Conservation (phyloP, 1,284 basidiomycete species). For the Waitea zeae region DNA sequence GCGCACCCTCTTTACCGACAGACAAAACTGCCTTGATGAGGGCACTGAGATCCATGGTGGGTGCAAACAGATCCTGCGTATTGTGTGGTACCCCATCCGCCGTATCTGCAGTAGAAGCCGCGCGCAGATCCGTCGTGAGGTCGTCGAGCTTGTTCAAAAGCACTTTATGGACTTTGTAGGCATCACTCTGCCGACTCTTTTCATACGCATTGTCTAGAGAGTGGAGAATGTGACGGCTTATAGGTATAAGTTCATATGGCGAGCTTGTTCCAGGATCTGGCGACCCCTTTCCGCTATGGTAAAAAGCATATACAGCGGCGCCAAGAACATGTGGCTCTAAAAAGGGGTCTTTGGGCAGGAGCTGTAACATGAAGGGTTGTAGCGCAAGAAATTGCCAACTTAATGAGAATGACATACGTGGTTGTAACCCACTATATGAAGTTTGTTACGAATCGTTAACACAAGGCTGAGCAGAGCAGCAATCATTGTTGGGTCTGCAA, state of each 20-base stretch:
- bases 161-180: slow-evolving; percentile 43
- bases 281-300: slow-evolving; percentile 9
- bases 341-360: slow-evolving; percentile 61
- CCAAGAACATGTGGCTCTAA: slow-evolving; percentile 40
- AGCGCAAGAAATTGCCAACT: neutral
- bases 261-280: slow-evolving; percentile 4
- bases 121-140: slow-evolving; percentile 18
- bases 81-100: neutral
- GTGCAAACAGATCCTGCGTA: slow-evolving; percentile 14
- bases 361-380: slow-evolving; percentile 11
- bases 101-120: slow-evolving; percentile 11
- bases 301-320: slow-evolving; percentile 11
- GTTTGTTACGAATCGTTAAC: slow-evolving; percentile 45
- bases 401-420: slow-evolving; percentile 14
- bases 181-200: slow-evolving; percentile 28
- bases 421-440: slow-evolving; percentile 32
- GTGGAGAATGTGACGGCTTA: slow-evolving; percentile 30
- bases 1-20: slow-evolving; percentile 17
- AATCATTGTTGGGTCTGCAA: slow-evolving; percentile 53
- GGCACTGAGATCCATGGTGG: slow-evolving; percentile 24
- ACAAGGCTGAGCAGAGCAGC: slow-evolving; percentile 53
- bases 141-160: slow-evolving; percentile 34
- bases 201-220: slow-evolving; percentile 33
- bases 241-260: too few relatives aligned
- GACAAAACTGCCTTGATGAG: slow-evolving; percentile 15